Evolutionary conservation across 129 eudicot genomes (phyloP).

Genomic region (Pseudognaphalium luteoalbum): DNA sequence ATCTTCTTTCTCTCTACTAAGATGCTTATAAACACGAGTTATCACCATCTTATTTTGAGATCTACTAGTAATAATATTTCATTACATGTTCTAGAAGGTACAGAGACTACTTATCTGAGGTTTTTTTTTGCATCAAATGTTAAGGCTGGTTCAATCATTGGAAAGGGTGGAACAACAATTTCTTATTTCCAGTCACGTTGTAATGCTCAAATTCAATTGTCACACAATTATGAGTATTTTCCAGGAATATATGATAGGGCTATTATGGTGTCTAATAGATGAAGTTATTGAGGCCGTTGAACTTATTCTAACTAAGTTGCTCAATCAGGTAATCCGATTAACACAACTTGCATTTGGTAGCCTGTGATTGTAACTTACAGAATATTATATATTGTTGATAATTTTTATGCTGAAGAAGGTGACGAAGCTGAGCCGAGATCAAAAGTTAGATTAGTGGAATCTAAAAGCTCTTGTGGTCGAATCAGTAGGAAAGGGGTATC

Average conservation of each 20-base stretch:
- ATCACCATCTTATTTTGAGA: not conserved
- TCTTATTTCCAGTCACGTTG: constrained; percentile 84
- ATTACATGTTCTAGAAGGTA: constrained; percentile 7
- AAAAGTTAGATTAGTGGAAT: constrained; percentile 81
- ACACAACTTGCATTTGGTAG: not conserved
- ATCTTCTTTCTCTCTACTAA: constrained; percentile 18
- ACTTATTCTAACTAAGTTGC: constrained; percentile 68
- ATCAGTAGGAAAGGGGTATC: constrained; percentile 94
- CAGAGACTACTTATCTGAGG: constrained; percentile 67
- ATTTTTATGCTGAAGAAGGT: constrained; percentile 83
- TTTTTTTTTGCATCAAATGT: constrained; percentile 94
- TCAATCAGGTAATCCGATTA: constrained; percentile 64
- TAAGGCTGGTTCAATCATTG: constrained; percentile 95
- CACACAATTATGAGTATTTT: constrained; percentile 85
- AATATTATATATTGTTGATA: constrained; percentile 3
- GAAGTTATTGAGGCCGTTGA: constrained; percentile 80
- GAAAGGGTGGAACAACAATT: constrained; percentile 90
- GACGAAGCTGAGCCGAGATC: constrained; percentile 69
- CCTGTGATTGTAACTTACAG: not conserved
- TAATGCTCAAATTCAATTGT: constrained; percentile 92
- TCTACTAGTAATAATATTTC: not conserved
- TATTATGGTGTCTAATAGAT: constrained; percentile 74
- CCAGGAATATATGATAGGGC: constrained; percentile 94
- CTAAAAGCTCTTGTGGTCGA: constrained; percentile 92
- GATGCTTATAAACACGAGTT: constrained; percentile 5